Percentiles rank a stretch among this genome's conserved stretches.
These are phyloP conservation scores for Aureobasidium sp. DNA, from an alignment of 2,329 filamentous ascomycete species.

Conservation along the genomic window DNA sequence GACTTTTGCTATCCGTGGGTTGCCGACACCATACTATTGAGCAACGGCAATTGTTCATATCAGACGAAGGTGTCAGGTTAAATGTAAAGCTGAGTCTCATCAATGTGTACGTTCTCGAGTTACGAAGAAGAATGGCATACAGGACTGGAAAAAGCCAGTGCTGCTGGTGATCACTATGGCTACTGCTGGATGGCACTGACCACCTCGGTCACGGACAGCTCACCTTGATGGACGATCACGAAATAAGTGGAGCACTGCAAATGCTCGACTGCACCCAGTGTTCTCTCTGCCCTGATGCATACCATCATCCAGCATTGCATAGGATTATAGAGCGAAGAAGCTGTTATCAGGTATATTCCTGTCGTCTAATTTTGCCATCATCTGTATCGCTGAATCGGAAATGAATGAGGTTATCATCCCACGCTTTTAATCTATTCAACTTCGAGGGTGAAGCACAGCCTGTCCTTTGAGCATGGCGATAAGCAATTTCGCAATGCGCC, in stretches of 20 bases:
- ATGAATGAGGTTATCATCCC: background rate
- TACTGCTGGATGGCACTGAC: background rate
- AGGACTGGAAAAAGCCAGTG: background rate
- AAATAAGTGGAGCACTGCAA: background rate
- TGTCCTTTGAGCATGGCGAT: slow-evolving; percentile 3
- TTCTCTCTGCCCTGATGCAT: background rate
- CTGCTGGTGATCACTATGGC: background rate
- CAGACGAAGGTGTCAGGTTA: background rate
- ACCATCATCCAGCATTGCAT: background rate
- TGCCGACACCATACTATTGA: background rate
- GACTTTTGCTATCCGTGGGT: background rate
- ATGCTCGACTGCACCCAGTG: background rate
- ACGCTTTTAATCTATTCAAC: slow-evolving; percentile 11
- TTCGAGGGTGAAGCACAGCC: background rate
- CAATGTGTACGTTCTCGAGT: background rate
- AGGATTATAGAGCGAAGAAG: background rate
- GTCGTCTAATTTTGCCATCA: background rate
- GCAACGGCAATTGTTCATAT: background rate
- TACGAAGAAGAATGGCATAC: background rate
- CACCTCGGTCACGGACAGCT: background rate
- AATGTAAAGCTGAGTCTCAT: background rate
- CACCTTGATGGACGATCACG: slow-evolving; percentile 10
- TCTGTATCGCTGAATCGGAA: background rate
- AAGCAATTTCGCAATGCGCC: background rate
- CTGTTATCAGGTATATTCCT: background rate